Evolutionary conservation across 768 basidiomycete genomes (phyloP).

Genomic region (Termitomyces heimii): DNA sequence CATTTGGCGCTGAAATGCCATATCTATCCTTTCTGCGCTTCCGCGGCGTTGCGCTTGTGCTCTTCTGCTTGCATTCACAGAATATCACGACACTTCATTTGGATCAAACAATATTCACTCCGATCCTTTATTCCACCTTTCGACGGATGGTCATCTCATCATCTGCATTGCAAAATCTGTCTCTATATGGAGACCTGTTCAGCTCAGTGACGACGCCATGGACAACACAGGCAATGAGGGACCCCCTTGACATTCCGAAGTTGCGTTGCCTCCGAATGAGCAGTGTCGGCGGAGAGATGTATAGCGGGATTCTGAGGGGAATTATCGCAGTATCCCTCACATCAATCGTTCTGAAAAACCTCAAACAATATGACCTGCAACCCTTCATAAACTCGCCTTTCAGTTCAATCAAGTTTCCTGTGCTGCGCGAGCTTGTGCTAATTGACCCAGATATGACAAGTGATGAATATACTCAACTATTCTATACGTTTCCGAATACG

Average conservation of each 20-base stretch:
- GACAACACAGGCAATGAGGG: constrained; percentile 13
- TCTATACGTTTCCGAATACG: constrained; percentile 27
- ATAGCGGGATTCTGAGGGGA: constrained; percentile 30
- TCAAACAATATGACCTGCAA: constrained; percentile 36
- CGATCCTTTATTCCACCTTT: constrained; percentile 30
- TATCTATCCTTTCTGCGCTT: constrained; percentile 34
- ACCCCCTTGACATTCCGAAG: constrained; percentile 25
- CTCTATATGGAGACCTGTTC: constrained; percentile 39
- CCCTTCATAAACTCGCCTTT: constrained; percentile 22
- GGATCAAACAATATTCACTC: constrained; percentile 31
- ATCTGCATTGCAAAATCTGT: constrained; percentile 30
- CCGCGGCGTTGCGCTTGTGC: constrained; percentile 35
- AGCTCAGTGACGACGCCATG: constrained; percentile 13
- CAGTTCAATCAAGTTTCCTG: constrained; percentile 22
- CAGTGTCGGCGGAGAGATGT: constrained; percentile 28
- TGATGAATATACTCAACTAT: constrained; percentile 22
- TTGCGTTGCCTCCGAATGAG: constrained; percentile 37
- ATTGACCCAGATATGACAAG: constrained; percentile 34
- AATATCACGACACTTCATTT: constrained; percentile 36
- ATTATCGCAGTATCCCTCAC: constrained; percentile 33
- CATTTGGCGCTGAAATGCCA: constrained; percentile 20
- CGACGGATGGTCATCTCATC: constrained; percentile 27
- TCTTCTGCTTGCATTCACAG: constrained; percentile 33
- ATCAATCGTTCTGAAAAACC: constrained; percentile 35
- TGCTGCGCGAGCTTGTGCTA: constrained; percentile 31